phyloP scores from a whole-genome alignment of 768 basidiomycete species.

The Phanerochaete sordida region DNA sequence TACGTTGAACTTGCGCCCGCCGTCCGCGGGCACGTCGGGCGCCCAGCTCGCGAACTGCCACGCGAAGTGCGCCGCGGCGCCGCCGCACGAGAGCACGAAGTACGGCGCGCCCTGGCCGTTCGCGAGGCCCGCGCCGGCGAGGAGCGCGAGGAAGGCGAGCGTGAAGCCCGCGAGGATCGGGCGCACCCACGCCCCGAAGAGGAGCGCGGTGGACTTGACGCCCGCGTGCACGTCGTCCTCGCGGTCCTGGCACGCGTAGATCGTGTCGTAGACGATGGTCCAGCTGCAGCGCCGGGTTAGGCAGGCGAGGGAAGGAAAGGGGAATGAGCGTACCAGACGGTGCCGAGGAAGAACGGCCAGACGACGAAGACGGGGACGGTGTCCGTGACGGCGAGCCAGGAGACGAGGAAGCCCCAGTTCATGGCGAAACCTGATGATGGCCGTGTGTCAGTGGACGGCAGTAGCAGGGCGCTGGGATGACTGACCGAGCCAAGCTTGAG shows the following conservation, averaged over 20 bases:
- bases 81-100: conserved; percentile 43
- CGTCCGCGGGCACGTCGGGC: conserved; percentile 41
- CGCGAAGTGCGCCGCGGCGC: conserved; percentile 38
- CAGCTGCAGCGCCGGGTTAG: conserved; percentile 22
- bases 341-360: conserved; percentile 18
- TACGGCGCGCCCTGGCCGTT: conserved; percentile 50
- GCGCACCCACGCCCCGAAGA: conserved; percentile 60
- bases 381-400: conserved; percentile 41
- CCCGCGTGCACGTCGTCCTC: conserved; percentile 68
- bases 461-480: neutral
- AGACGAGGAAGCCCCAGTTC: conserved; percentile 49
- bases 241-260: conserved; percentile 80
- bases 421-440: conserved; percentile 38
- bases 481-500: conserved; percentile 55
- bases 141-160: conserved; percentile 44
- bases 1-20: conserved; percentile 38
- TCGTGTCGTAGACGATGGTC: conserved; percentile 55
- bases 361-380: conserved; percentile 11
- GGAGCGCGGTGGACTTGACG: conserved; percentile 74
- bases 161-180: conserved; percentile 54
- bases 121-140: conserved; percentile 48
- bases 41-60: conserved; percentile 48
- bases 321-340: conserved; percentile 23
- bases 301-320: conserved; percentile 20
- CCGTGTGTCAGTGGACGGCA: neutral